Evolutionary conservation across 306 rosid species (phyloP).

Genomic region (Begonia peltatifolia): DNA sequence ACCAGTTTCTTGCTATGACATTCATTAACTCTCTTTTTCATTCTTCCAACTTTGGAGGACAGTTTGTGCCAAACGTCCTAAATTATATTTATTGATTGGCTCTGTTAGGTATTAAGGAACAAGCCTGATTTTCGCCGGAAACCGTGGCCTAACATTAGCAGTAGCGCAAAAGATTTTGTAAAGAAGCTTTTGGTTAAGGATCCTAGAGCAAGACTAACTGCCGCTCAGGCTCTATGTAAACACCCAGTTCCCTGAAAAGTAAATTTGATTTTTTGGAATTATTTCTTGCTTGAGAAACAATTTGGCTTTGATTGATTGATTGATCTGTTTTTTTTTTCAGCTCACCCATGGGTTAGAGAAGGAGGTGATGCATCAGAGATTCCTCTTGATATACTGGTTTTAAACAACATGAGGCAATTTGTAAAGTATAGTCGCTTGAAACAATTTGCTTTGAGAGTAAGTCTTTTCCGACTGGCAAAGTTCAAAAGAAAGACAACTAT

Average conservation of each 20-base stretch:
- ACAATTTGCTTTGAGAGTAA: slow-evolving; percentile 93
- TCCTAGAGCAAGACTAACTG: slow-evolving; percentile 92
- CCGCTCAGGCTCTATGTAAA: slow-evolving; percentile 99
- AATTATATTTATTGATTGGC: too few relatives aligned
- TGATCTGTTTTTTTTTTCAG: slow-evolving; percentile 35
- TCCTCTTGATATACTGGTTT: slow-evolving; percentile 90
- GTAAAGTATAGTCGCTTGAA: slow-evolving; percentile 89
- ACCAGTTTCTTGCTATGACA: neutral
- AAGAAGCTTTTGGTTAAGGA: slow-evolving; percentile 92
- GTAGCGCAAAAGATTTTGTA: slow-evolving; percentile 78
- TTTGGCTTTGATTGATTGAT: slow-evolving; percentile 12
- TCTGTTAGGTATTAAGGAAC: slow-evolving; percentile 60
- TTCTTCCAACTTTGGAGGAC: too few relatives aligned
- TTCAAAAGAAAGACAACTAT: too few relatives aligned
- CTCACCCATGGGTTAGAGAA: slow-evolving; percentile 95
- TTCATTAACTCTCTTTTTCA: too few relatives aligned
- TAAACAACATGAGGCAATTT: slow-evolving; percentile 78
- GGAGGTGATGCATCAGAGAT: slow-evolving; percentile 91
- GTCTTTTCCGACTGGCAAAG: slow-evolving; percentile 2
- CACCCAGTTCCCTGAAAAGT: slow-evolving; percentile 13
- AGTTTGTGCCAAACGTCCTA: too few relatives aligned
- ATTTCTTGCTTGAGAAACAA: neutral
- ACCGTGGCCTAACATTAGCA: slow-evolving; percentile 88
- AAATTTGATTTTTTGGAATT: too few relatives aligned
- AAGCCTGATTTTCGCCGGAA: slow-evolving; percentile 97